These are phyloP conservation scores for Buxus sempervirens DNA, from an alignment of 164 flowering plant species.

Conservation along the genomic window DNA sequence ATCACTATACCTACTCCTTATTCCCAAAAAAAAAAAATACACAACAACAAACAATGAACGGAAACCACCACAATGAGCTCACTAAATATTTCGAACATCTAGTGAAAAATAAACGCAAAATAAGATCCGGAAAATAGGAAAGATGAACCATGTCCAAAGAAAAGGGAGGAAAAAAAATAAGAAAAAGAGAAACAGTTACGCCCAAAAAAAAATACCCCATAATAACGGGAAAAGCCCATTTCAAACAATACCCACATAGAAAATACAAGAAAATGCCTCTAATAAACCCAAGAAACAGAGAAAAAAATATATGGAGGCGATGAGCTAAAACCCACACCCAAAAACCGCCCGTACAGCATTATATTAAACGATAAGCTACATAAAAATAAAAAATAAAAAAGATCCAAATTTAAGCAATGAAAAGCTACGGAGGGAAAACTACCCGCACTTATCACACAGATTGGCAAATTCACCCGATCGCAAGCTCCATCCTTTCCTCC, in stretches of 20 bases:
- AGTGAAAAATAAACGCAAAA: background rate
- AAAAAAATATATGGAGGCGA: background rate
- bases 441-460: constrained; percentile 81
- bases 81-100: background rate
- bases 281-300: background rate
- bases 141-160: background rate
- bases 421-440: constrained; percentile 5
- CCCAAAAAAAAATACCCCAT: too few relatives aligned
- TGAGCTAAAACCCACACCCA: background rate
- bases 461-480: constrained; percentile 64
- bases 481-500: constrained; percentile 67
- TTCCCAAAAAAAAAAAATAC: too few relatives aligned
- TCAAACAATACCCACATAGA: background rate
- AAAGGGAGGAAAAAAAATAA: too few relatives aligned
- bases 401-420: too few relatives aligned
- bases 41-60: too few relatives aligned
- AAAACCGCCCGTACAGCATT: background rate
- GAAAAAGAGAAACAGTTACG: too few relatives aligned
- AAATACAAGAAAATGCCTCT: background rate
- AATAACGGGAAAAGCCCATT: too few relatives aligned
- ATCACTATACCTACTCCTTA: background rate
- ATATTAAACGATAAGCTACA: constrained; percentile 1
- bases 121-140: background rate
- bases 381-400: background rate
- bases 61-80: background rate